Conservation (phyloP, 495 filamentous ascomycete species). For the Trichoderma parareesei region DNA sequence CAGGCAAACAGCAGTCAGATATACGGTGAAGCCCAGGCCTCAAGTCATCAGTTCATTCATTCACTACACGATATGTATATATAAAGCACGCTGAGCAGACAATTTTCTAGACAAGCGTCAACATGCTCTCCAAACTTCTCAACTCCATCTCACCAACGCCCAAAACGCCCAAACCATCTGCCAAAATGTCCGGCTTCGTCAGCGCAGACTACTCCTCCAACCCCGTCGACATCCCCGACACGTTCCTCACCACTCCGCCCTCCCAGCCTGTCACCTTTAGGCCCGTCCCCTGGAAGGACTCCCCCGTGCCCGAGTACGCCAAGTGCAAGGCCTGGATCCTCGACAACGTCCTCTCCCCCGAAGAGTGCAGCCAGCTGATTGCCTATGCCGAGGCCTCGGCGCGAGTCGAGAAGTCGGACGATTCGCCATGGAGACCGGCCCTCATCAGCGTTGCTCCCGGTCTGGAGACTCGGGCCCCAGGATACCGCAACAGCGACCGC, state of each 20-base stretch:
- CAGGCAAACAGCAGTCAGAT: background rate
- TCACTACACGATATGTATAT: background rate
- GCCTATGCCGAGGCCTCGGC: constrained; percentile 45
- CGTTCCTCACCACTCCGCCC: background rate
- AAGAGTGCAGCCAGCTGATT: constrained; percentile 53
- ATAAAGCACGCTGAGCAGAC: no score
- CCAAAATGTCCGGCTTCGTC: background rate
- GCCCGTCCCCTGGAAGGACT: background rate
- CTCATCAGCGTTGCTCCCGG: constrained; percentile 64
- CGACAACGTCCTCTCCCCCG: constrained; percentile 52
- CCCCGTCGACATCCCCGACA: background rate
- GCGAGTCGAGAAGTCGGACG: constrained; percentile 15
- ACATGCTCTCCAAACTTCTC: background rate
- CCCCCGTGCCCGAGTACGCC: constrained; percentile 43
- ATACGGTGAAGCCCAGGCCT: background rate
- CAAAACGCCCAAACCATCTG: background rate
- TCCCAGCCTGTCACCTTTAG: background rate
- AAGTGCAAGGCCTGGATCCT: constrained; percentile 52
- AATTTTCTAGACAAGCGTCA: no score
- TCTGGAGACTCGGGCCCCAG: constrained; percentile 44
- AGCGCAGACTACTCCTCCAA: background rate
- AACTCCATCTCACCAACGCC: background rate
- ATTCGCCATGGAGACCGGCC: constrained; percentile 48
- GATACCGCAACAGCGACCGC: constrained; percentile 60
- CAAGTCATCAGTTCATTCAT: background rate